Percentiles rank a stretch among this genome's conserved stretches.
These are phyloP conservation scores for Triglochin maritima DNA, from an alignment of 106 monocot genomes.

Conservation along the genomic window DNA sequence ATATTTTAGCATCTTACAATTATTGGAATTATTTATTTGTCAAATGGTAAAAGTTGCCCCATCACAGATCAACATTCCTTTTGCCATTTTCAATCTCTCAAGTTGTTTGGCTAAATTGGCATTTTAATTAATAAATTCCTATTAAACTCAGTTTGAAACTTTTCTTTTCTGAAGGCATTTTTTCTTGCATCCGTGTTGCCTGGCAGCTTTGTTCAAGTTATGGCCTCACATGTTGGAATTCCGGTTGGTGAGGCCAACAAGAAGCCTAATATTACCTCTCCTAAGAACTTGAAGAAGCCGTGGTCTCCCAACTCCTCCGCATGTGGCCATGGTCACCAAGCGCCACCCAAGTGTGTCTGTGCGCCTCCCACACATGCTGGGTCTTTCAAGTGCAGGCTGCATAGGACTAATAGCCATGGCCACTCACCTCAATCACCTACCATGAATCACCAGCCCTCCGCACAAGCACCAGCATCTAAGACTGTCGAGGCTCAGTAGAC, in stretches of 20 bases:
- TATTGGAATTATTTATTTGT: no score
- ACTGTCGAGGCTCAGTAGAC: neutral
- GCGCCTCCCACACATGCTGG: conserved; percentile 43
- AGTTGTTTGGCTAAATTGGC: no score
- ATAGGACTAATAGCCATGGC: conserved; percentile 21
- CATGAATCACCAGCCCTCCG: neutral
- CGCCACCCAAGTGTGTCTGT: conserved; percentile 52
- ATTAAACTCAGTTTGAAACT: no score
- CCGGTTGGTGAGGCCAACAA: conserved; percentile 14
- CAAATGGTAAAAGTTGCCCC: no score
- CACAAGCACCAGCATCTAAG: neutral
- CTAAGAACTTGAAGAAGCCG: conserved; percentile 16
- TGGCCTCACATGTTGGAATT: conserved; percentile 24
- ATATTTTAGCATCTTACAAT: no score
- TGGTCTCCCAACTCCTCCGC: conserved; percentile 15
- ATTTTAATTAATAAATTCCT: no score
- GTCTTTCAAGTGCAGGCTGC: conserved; percentile 54
- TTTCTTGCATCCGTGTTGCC: neutral
- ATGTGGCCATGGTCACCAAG: conserved; percentile 11
- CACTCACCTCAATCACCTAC: neutral
- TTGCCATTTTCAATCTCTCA: no score
- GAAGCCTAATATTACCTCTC: conserved; percentile 1
- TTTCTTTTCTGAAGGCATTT: neutral
- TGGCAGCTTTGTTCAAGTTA: conserved; percentile 3
- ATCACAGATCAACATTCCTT: no score